Base-by-base conservation (phyloP, 2,329 filamentous ascomycete genomes). In the Beauveria bassiana region DNA sequence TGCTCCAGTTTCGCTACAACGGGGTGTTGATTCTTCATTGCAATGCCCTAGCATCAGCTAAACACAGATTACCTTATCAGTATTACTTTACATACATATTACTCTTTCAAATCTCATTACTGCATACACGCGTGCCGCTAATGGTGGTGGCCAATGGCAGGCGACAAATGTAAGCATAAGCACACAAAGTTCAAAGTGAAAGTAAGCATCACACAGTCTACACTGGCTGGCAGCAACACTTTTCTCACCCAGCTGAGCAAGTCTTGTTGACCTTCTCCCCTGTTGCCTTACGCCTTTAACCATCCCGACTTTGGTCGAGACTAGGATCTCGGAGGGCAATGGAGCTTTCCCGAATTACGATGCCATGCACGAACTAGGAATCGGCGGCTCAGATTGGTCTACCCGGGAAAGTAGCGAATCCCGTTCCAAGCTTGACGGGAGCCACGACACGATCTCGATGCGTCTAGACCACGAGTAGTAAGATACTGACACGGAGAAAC, bases 301-400 rank as follows among this genome's bases (percentile, higher is more conserved):
- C 31, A 34, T 43, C 42, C 56, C 56, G 56, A 22, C 40, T 20
- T 59, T 50, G 56, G 45, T 46, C 56, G 56, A 59, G 28, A 28
- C 45, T 50, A 59, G 46, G 22, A 59, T 59, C 56, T 40, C 46
- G 56, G 7, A 50, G 22, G 34, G 45, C 45, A 26, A 26, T 50
- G 18, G 20, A 31, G 31, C 18, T 22, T 42, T 22, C 42, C 9
- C 45, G 4, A 49, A 49, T 38, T 10, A 49, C 31, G 43, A 40
- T 58, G 55, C 22, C 6, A 16, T 43, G 16, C 22, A n/a, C 26
- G 43, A 9, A 28, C 31, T 20, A 24, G 40, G 42, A 14, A 9
- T 40, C 54, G 31, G 31, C 10, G 42, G 42, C 42, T 34, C 54
- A 56, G 16, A 42, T 16, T 46, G 18, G 22, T 47, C 54, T 7